A percentile compares a stretch with the other conserved stretches of the same genome.
phyloP scores from a whole-genome alignment of 495 filamentous ascomycete genomes.

The Neurospora sp. region DNA sequence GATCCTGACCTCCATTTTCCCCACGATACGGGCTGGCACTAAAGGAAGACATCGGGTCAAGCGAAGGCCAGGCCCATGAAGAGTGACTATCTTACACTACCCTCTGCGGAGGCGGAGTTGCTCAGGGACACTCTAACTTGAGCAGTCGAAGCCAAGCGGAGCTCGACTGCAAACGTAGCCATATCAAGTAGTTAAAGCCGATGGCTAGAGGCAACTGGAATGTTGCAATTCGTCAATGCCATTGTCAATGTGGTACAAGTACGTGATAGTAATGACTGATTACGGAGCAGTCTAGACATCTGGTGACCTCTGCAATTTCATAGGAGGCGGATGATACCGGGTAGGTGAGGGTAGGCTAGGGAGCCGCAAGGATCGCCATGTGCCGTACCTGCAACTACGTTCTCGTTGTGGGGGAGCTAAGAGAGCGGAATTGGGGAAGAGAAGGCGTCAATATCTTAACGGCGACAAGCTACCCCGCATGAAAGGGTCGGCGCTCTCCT shows the following conservation, averaged over 20 bases:
- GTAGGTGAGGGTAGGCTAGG: background rate
- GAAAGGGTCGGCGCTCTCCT: background rate
- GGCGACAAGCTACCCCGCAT: constrained; percentile 5
- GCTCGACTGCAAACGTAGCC: background rate
- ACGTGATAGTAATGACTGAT: background rate
- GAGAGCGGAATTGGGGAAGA: background rate
- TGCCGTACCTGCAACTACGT: background rate
- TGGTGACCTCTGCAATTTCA: background rate
- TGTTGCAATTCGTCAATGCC: background rate
- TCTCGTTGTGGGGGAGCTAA: background rate
- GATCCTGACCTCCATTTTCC: background rate
- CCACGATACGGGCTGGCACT: background rate
- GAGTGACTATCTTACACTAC: background rate
- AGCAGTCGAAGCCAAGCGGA: background rate
- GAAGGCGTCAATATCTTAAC: background rate
- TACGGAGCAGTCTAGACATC: background rate
- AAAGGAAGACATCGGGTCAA: background rate
- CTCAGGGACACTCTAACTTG: background rate
- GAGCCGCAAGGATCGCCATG: background rate
- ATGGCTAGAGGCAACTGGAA: background rate
- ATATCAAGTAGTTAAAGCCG: background rate
- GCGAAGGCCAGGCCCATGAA: background rate
- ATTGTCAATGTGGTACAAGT: background rate
- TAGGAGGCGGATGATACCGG: background rate
- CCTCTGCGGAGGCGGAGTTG: background rate